Evolutionary conservation across 179 eudicot genomes (phyloP).

Genomic region (Carnegiea gigantea): DNA sequence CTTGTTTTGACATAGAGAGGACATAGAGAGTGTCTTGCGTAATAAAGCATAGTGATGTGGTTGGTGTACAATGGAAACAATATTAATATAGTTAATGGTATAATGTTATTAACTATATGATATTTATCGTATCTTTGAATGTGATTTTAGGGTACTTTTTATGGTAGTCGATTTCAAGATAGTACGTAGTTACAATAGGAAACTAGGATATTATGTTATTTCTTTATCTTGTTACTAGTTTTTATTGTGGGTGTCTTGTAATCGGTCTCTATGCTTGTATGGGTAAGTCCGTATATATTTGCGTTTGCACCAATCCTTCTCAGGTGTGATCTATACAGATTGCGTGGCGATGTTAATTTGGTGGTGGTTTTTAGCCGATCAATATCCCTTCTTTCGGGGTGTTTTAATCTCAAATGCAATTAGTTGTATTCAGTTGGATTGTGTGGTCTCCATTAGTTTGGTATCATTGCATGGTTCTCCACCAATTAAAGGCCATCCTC

Average conservation of each 20-base stretch:
- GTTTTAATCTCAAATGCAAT: too few species aligned
- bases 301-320: too few species aligned
- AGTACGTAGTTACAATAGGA: too few species aligned
- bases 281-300: too few species aligned
- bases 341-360: too few species aligned
- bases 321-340: too few species aligned
- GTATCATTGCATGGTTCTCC: background rate
- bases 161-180: background rate
- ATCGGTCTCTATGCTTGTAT: too few species aligned
- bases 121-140: background rate
- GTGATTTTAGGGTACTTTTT: background rate
- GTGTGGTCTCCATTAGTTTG: background rate
- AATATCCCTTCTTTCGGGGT: too few species aligned
- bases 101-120: background rate
- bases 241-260: background rate
- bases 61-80: background rate
- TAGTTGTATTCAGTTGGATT: background rate
- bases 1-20: background rate
- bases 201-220: too few species aligned
- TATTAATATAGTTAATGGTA: too few species aligned
- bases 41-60: background rate
- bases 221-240: background rate
- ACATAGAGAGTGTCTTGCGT: background rate
- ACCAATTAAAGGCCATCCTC: too few species aligned
- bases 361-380: too few species aligned